Base-by-base conservation (phyloP, 345 rosid species). In the Schrenkiella parvula region DNA sequence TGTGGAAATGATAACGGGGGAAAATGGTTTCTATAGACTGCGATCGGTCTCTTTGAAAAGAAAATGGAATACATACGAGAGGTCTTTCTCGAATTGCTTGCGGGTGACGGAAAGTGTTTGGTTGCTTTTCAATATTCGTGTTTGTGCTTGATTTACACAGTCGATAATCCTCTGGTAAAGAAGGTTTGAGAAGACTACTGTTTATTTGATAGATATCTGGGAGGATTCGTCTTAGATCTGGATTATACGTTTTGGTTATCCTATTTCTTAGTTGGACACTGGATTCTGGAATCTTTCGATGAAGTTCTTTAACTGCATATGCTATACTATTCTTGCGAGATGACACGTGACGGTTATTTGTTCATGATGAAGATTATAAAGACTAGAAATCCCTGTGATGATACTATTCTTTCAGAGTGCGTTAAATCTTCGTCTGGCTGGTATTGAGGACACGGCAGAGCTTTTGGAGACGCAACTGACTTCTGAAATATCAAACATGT, bases 401-500 rank as follows among this genome's bases (percentile, higher is more conserved):
- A 55, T 57, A 22, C 66, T 44, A 34, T 14, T 57, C 17, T 66
- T 66, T 42, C 70, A 92, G 98, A 85, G 95, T 85, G 98, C 98
- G n/a, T 84, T 91, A 59, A 88, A 86, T 59, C 83, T 88, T 89
- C 87, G 98, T 58, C 29, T 83, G 81, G 86, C 92, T 5, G 96
- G 92, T 77, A 83, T 92, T 41, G 98, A 89, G 74, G 89, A 86
- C 58, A 79, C 84, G 4, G 96, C 96, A 4, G 90, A 88, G 81
- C 76, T 86, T 63, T 74, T 92, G 25, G 98, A 92, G 84, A 88
- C 83, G 84, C 95, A 87, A 72, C 80, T 90, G 53, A 92, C 95
- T 6, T 66, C 73, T 15, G 95, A 90, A 77, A 87, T 92, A 78
- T 88, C 98, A 8, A 75, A 81, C 29, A 84, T 92, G 97, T 80